phyloP scores from a whole-genome alignment of 257 asterid genomes.

The Solanum gracilifrons region DNA sequence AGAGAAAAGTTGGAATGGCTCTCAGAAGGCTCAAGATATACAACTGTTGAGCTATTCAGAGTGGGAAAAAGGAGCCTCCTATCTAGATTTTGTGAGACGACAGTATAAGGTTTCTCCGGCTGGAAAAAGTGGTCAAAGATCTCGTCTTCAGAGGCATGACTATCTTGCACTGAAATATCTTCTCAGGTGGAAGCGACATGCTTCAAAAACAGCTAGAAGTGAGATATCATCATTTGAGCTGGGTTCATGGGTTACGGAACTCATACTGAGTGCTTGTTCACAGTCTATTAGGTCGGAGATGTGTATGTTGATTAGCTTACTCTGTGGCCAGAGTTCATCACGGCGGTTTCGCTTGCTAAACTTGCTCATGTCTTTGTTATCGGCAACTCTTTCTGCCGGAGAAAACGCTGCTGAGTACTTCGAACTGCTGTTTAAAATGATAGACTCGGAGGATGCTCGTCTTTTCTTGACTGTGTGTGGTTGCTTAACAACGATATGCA shows the following conservation, averaged over 20 bases:
- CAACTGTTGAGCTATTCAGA: slow-evolving; percentile 85
- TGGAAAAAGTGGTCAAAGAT: slow-evolving; percentile 62
- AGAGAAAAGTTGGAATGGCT: slow-evolving; percentile 74
- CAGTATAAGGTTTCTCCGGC: slow-evolving; percentile 82
- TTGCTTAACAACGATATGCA: slow-evolving; percentile 64
- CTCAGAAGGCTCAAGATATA: slow-evolving; percentile 71
- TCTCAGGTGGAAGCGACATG: slow-evolving; percentile 90
- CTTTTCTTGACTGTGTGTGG: slow-evolving; percentile 91
- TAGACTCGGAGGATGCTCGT: slow-evolving; percentile 91
- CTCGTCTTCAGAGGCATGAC: slow-evolving; percentile 73
- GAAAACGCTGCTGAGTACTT: slow-evolving; percentile 97
- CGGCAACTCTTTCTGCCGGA: slow-evolving; percentile 88
- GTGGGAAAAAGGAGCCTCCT: slow-evolving; percentile 98
- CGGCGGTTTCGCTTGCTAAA: slow-evolving; percentile 74
- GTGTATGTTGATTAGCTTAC: slow-evolving; percentile 89
- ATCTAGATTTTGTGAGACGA: slow-evolving; percentile 98
- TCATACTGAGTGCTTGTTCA: slow-evolving; percentile 93
- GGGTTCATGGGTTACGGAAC: slow-evolving; percentile 99
- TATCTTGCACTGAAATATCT: slow-evolving; percentile 84
- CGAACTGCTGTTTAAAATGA: slow-evolving; percentile 88
- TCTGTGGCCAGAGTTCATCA: slow-evolving; percentile 87
- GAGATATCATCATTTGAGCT: slow-evolving; percentile 78
- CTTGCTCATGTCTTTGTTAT: slow-evolving; percentile 84
- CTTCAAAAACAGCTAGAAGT: slow-evolving; percentile 51
- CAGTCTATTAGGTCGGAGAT: slow-evolving; percentile 96